A percentile compares a stretch with the other conserved stretches of the same genome.
Evolutionary conservation across 2,329 filamentous ascomycete species (phyloP).

Genomic region (Domatiomyces catenatus): DNA sequence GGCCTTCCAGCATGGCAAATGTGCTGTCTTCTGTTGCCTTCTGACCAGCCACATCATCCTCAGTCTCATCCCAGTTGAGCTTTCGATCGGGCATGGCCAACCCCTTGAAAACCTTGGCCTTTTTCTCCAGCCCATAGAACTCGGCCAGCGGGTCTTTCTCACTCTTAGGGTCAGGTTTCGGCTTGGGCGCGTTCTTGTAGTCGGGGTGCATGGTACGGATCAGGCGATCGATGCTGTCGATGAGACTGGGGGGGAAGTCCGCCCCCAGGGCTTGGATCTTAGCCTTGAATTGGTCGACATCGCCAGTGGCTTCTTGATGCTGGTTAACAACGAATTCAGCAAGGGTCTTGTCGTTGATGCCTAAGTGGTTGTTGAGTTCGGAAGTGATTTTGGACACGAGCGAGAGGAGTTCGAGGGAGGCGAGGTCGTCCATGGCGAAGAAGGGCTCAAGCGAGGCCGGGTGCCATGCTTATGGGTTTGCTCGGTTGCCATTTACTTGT

Average conservation of each 20-base stretch:
- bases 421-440: slow-evolving; percentile 65
- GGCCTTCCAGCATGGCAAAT: slow-evolving; percentile 71
- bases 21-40: slow-evolving; percentile 54
- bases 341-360: slow-evolving; percentile 82
- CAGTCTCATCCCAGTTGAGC: slow-evolving; percentile 38
- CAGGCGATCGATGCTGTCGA: slow-evolving; percentile 82
- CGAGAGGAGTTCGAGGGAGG: slow-evolving; percentile 80
- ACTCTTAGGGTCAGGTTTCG: slow-evolving; percentile 28
- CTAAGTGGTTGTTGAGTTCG: slow-evolving; percentile 86
- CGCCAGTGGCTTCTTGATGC: slow-evolving; percentile 51
- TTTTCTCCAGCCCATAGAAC: slow-evolving; percentile 44
- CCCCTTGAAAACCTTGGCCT: slow-evolving; percentile 78
- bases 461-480: too few species aligned
- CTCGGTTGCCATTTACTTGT: too few species aligned
- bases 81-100: slow-evolving; percentile 72
- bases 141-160: slow-evolving; percentile 22
- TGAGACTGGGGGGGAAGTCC: slow-evolving; percentile 69
- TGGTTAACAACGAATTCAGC: slow-evolving; percentile 93
- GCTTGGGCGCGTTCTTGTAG: slow-evolving; percentile 47
- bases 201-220: slow-evolving; percentile 83
- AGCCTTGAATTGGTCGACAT: slow-evolving; percentile 52
- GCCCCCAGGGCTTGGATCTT: slow-evolving; percentile 62
- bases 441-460: neutral
- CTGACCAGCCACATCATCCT: slow-evolving; percentile 20
- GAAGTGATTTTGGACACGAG: slow-evolving; percentile 89